Conservation (phyloP, 768 basidiomycete genomes). For the Tephrocybe rancida region DNA sequence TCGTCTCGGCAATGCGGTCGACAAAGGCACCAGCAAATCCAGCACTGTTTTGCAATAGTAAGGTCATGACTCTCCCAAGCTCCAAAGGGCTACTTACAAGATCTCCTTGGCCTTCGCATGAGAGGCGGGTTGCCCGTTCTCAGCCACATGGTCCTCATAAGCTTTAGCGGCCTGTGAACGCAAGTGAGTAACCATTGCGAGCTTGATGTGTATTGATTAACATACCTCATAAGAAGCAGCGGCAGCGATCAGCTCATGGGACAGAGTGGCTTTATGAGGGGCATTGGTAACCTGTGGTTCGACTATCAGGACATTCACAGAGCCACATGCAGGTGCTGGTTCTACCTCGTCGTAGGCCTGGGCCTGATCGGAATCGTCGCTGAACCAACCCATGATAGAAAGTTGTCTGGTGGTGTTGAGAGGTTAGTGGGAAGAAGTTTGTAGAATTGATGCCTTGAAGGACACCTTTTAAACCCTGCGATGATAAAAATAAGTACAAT, state of each 20-base stretch:
- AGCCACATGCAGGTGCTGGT: too few species aligned
- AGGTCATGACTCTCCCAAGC: neutral
- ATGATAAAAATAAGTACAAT: neutral
- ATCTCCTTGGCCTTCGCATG: slow-evolving; percentile 64
- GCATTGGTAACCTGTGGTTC: slow-evolving; percentile 42
- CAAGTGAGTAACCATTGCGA: neutral
- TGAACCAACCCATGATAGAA: slow-evolving; percentile 44
- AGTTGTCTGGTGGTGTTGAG: neutral
- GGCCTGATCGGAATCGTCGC: slow-evolving; percentile 40
- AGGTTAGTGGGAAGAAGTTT: neutral
- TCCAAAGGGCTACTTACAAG: slow-evolving; percentile 27
- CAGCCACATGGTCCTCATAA: slow-evolving; percentile 54
- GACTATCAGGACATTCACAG: too few species aligned
- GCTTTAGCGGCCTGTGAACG: slow-evolving; percentile 58
- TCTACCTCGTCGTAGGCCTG: slow-evolving; percentile 42
- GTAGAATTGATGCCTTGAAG: neutral
- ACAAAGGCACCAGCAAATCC: slow-evolving; percentile 58
- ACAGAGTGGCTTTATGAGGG: slow-evolving; percentile 58
- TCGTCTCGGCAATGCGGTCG: slow-evolving; percentile 57
- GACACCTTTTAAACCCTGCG: neutral
- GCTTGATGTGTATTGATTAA: neutral
- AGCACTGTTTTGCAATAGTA: slow-evolving; percentile 35
- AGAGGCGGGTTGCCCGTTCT: slow-evolving; percentile 47
- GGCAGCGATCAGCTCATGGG: slow-evolving; percentile 68
- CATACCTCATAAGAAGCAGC: slow-evolving; percentile 67